Conservation (phyloP, 2,329 filamentous ascomycete genomes). For the Metarhizium rileyi region DNA sequence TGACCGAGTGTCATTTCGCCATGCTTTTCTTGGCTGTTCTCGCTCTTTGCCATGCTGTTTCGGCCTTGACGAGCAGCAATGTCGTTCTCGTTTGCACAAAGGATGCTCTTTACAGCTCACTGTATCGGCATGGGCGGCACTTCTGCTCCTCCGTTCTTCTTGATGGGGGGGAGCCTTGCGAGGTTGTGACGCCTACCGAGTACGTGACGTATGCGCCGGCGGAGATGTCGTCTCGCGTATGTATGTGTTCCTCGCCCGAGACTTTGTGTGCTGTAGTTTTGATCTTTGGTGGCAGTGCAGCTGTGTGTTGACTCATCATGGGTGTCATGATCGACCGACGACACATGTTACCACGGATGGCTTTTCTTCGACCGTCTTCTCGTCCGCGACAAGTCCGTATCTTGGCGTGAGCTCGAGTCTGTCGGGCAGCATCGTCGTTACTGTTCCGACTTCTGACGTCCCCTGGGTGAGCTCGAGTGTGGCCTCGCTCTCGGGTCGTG, state of each 20-base stretch:
- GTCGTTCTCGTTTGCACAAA: constrained; percentile 12
- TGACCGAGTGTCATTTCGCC: neutral
- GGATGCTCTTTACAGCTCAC: constrained; percentile 22
- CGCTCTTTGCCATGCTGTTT: neutral
- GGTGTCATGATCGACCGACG: neutral
- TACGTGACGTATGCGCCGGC: constrained; percentile 19
- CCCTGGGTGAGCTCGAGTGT: no score
- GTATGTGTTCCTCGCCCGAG: neutral
- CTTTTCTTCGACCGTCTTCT: neutral
- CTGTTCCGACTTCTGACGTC: neutral
- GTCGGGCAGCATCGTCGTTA: no score
- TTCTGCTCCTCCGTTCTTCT: constrained; percentile 23
- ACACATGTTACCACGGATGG: neutral
- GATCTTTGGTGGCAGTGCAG: constrained; percentile 14
- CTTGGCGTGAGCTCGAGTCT: neutral
- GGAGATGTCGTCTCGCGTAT: constrained; percentile 22
- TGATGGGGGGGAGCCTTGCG: constrained; percentile 11
- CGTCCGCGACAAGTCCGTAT: neutral
- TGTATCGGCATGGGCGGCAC: constrained; percentile 14
- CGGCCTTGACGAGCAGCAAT: neutral
- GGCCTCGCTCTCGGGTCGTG: neutral
- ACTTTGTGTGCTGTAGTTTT: neutral
- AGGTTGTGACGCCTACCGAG: constrained; percentile 16
- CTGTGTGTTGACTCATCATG: constrained; percentile 14
- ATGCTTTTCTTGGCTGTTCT: neutral